These are phyloP conservation scores for Phialemoniopsis sp. DNA, from an alignment of 2,329 filamentous ascomycete species.

Conservation along the genomic window DNA sequence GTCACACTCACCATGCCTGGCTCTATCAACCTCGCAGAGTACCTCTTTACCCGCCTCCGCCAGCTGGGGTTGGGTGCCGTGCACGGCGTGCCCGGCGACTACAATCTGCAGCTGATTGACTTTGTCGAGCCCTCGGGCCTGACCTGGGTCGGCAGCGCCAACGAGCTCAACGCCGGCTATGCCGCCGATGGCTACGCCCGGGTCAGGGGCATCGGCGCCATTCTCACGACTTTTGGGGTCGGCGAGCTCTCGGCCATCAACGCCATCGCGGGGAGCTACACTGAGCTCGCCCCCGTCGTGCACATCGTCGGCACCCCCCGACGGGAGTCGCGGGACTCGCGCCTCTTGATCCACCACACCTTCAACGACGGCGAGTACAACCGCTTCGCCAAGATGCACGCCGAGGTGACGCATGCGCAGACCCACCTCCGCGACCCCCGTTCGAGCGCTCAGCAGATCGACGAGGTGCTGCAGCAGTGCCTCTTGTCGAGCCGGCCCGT, in stretches of 20 bases:
- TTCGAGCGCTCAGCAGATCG: conserved; percentile 42
- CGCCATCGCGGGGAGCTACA: conserved; percentile 69
- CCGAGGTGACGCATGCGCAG: not conserved
- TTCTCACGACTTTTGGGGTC: conserved; percentile 74
- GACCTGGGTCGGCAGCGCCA: conserved; percentile 65
- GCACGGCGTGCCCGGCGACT: conserved; percentile 69
- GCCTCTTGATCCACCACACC: conserved; percentile 60
- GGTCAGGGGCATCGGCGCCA: conserved; percentile 64
- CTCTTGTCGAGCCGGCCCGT: conserved; percentile 49
- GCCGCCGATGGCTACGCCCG: conserved; percentile 78
- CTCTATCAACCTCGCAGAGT: conserved; percentile 29
- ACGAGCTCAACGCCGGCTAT: conserved; percentile 72
- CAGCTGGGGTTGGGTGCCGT: conserved; percentile 62
- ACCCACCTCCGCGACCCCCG: not conserved
- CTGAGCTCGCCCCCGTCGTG: conserved; percentile 67
- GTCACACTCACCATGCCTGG: too few species aligned
- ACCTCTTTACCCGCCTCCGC: conserved; percentile 61
- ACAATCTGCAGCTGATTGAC: conserved; percentile 66
- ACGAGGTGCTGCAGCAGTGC: conserved; percentile 43
- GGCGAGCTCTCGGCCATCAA: conserved; percentile 72
- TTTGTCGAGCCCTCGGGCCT: conserved; percentile 56
- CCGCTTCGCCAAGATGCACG: conserved; percentile 1
- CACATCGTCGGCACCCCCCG: conserved; percentile 59
- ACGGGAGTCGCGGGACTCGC: conserved; percentile 40
- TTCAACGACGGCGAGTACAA: conserved; percentile 64